Conservation (phyloP, 306 rosid species). For the Vicia villosa region DNA sequence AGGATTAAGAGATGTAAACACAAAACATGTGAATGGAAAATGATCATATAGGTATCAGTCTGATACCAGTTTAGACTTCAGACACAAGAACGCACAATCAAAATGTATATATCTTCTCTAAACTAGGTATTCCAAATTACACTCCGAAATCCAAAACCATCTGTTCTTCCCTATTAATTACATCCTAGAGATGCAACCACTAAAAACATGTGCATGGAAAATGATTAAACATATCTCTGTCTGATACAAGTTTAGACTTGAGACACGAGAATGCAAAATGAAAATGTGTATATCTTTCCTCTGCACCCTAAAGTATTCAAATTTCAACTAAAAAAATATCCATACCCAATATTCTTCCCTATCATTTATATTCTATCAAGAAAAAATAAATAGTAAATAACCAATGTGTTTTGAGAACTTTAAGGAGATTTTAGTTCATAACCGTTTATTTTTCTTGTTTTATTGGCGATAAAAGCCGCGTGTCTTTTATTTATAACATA, state of each 20-base stretch:
- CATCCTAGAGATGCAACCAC: not conserved
- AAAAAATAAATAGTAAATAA: too few relatives aligned
- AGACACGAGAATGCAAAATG: not conserved
- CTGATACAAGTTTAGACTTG: not conserved
- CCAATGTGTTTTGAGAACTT: too few relatives aligned
- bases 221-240: not conserved
- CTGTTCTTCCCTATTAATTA: not conserved
- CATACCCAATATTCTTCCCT: not conserved
- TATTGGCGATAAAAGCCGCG: too few relatives aligned
- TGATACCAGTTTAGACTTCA: not conserved
- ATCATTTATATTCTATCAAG: too few relatives aligned
- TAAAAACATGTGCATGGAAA: not conserved
- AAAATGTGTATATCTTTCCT: not conserved
- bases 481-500: too few relatives aligned
- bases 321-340: not conserved
- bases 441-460: too few relatives aligned
- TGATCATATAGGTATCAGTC: not conserved
- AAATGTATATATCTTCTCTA: not conserved
- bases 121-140: not conserved
- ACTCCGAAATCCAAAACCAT: not conserved
- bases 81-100: not conserved
- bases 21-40: not conserved
- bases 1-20: conserved; percentile 16
- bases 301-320: not conserved
- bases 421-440: too few relatives aligned